Conservation (phyloP, 73 alveolate genomes). For the Paramecium tetraurelia region DNA sequence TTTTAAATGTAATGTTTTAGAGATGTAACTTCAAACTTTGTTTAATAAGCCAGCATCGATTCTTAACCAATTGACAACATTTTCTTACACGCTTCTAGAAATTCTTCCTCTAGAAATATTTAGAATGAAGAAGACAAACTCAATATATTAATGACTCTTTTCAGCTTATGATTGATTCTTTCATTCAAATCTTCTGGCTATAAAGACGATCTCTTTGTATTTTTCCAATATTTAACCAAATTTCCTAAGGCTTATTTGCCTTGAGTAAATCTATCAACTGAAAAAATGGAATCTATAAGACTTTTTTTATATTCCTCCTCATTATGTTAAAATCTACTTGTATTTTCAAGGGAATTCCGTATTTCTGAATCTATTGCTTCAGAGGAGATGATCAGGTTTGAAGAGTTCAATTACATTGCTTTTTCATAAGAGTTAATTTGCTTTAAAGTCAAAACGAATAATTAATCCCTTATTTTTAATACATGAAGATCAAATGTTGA, state of each 20-base stretch:
- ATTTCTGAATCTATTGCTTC: neutral
- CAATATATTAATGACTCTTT: neutral
- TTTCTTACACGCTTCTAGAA: neutral
- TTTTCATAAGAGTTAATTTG: neutral
- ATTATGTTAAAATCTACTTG: neutral
- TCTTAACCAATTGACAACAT: neutral
- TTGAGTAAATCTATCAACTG: neutral
- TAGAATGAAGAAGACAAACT: neutral
- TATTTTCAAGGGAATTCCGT: neutral
- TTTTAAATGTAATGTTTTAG: neutral
- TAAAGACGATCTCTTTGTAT: neutral
- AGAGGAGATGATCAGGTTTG: neutral
- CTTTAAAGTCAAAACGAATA: neutral
- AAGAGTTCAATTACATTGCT: neutral
- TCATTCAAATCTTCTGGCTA: conserved; percentile 13
- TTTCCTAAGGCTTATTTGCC: neutral
- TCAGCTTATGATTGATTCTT: neutral
- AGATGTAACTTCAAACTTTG: neutral
- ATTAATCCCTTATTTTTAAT: neutral
- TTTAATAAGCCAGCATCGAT: neutral
- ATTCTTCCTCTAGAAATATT: conserved; percentile 20
- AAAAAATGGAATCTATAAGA: neutral
- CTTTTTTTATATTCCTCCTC: neutral
- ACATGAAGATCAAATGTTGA: neutral
- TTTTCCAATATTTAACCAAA: neutral